Conservation (phyloP, 331 rosid genomes). For the Quercus phellos region DNA sequence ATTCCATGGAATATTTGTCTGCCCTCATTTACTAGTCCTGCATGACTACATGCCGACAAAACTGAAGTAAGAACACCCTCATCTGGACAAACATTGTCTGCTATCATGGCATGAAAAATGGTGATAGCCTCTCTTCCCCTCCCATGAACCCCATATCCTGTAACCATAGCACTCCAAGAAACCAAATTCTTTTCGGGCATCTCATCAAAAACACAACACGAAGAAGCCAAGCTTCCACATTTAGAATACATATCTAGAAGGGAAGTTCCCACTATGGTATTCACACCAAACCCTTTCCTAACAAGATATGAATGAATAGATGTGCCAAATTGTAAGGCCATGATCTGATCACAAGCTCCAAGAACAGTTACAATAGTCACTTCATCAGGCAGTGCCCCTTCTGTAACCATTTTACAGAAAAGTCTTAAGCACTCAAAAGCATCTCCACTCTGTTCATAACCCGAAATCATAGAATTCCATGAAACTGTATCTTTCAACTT, state of each 20-base stretch:
- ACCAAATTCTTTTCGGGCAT: conserved; percentile 48
- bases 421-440: conserved; percentile 48
- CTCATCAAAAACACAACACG: conserved; percentile 35
- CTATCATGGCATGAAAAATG: conserved; percentile 24
- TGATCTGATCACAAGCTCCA: conserved; percentile 42
- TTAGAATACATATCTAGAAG: conserved; percentile 59
- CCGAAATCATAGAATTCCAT: conserved; percentile 62
- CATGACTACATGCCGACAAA: conserved; percentile 43
- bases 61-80: conserved; percentile 39
- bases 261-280: conserved; percentile 42
- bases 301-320: conserved; percentile 43
- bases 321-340: conserved; percentile 44
- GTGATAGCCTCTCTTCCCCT: conserved; percentile 42
- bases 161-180: conserved; percentile 52
- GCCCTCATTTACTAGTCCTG: conserved; percentile 37
- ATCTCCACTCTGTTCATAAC: conserved; percentile 40
- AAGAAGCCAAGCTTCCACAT: conserved; percentile 51
- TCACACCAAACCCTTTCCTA: conserved; percentile 40
- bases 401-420: conserved; percentile 45
- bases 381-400: conserved; percentile 45
- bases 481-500: conserved; percentile 38
- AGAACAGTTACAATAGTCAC: conserved; percentile 41
- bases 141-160: conserved; percentile 61
- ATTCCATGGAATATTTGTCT: conserved; percentile 27
- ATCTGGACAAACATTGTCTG: conserved; percentile 28